Conservation (phyloP, 2,329 filamentous ascomycete species). For the Diplodia scrobiculata region DNA sequence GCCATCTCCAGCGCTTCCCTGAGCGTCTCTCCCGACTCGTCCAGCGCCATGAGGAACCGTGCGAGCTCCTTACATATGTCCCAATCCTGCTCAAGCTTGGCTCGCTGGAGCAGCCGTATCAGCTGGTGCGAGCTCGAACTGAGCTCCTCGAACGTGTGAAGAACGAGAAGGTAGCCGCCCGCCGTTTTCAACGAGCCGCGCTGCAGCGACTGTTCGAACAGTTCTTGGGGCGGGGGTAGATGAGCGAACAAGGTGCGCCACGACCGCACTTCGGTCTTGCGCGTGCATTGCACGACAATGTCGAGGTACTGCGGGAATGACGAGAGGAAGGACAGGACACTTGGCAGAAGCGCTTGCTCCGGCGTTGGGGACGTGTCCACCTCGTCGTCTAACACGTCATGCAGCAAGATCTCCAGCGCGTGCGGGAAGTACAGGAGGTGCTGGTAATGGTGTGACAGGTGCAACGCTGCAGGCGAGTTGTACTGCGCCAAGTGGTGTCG, state of each 20-base stretch:
- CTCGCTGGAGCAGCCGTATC: constrained; percentile 76
- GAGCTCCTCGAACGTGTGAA: constrained; percentile 72
- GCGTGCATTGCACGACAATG: constrained; percentile 93
- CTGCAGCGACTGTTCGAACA: constrained; percentile 89
- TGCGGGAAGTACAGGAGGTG: constrained; percentile 90
- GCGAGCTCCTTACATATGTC: constrained; percentile 93
- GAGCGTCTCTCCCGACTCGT: constrained; percentile 80
- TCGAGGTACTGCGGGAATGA: constrained; percentile 79
- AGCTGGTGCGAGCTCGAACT: constrained; percentile 72
- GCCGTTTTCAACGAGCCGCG: constrained; percentile 89
- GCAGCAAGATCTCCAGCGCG: constrained; percentile 85
- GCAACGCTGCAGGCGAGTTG: constrained; percentile 77
- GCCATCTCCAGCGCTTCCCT: constrained; percentile 65
- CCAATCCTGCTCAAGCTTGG: constrained; percentile 86
- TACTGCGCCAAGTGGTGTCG: constrained; percentile 75
- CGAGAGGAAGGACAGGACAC: constrained; percentile 57
- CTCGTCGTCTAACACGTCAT: constrained; percentile 91
- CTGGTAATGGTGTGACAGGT: constrained; percentile 81
- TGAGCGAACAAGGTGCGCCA: constrained; percentile 94
- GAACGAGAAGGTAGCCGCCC: constrained; percentile 89
- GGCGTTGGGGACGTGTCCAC: constrained; percentile 66
- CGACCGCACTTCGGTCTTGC: constrained; percentile 92
- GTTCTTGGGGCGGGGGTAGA: constrained; percentile 81
- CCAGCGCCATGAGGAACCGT: constrained; percentile 89
- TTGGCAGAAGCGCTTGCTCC: constrained; percentile 54